Base-by-base conservation (phyloP, 1,284 basidiomycete species). In the Cryptococcus deneoformans region DNA sequence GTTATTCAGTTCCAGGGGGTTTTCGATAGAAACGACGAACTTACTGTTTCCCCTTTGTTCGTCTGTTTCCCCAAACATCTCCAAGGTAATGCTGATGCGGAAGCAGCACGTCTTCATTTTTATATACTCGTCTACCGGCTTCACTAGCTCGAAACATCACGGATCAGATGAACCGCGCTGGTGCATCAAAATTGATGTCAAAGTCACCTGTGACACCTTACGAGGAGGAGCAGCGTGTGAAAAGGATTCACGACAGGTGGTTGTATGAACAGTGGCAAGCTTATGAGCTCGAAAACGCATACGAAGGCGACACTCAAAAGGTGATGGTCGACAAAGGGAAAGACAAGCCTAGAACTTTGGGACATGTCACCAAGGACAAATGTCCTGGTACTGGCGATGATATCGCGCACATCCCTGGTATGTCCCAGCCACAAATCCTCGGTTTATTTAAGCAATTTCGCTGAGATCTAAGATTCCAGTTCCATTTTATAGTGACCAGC, bases 11-110 rank as follows among this genome's bases (percentile, higher is more conserved):
- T 77, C 61, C 65, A 71, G 58, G 89, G 89, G 1, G 62, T 83
- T 2, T 91, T 91, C 77, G 87, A 86, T 46, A 84, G 84, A 69
- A 89, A 91, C 72, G 89, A 91, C 72, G 85, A 89, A 70, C 81
- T 89, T 29, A 88, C 87, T 0, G 82, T 84, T 0, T 85, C 83
- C 14, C 87, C 87, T 1, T 90, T 86, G 71, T 72, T 45, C 51
- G 69, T 60, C 29, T 45, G 7, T 39, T 14, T 52, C 20, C 10
- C 12, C 29, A 29, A 29, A 29, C 24, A 8, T 6, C 16, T 37
- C 43, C n/a, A 43, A n/a, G 34, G 16, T 34, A 29, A 6, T 34
- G 42, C 43, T 45, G 11, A 44, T 8, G 10, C 43, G 12, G 16
- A 8, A 5, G 2, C 46, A 73, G 71, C 59, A 66, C 64, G 2